Evolutionary conservation across 179 eudicot species (phyloP).

Genomic region (Dionaea muscipula): DNA sequence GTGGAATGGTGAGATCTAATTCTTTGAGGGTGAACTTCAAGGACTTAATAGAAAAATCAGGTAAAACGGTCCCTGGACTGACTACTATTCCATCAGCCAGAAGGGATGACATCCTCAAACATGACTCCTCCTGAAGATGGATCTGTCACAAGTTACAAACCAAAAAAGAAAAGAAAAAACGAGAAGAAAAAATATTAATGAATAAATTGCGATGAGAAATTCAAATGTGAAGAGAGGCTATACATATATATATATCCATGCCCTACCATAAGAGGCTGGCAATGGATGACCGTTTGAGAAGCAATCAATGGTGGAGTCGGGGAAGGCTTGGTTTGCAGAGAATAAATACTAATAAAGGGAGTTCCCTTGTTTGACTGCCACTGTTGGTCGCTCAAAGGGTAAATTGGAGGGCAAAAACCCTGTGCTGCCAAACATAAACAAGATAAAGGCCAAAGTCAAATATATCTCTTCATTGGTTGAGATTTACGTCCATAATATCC

Average conservation of each 20-base stretch:
- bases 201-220: background rate
- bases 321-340: slow-evolving; percentile 72
- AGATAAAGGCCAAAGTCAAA: slow-evolving; percentile 1
- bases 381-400: slow-evolving; percentile 55
- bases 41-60: slow-evolving; percentile 65
- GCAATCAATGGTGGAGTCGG: slow-evolving; percentile 78
- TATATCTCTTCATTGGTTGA: slow-evolving; percentile 7
- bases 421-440: slow-evolving; percentile 34
- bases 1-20: slow-evolving; percentile 71
- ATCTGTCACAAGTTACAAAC: slow-evolving; percentile 34
- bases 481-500: slow-evolving; percentile 3
- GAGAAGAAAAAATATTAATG: background rate
- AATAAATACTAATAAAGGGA: slow-evolving; percentile 62
- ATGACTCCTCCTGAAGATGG: slow-evolving; percentile 93
- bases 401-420: slow-evolving; percentile 77
- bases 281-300: slow-evolving; percentile 60
- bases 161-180: slow-evolving; percentile 1
- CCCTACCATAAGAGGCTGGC: slow-evolving; percentile 75
- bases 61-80: slow-evolving; percentile 46
- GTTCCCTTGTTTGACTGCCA: slow-evolving; percentile 45
- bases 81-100: slow-evolving; percentile 80
- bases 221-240: background rate
- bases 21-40: slow-evolving; percentile 49
- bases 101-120: slow-evolving; percentile 80
- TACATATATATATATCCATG: slow-evolving; percentile 2